These are phyloP conservation scores for Ophiostoma ulmi DNA, from an alignment of 2,329 filamentous ascomycete species.

Conservation along the genomic window DNA sequence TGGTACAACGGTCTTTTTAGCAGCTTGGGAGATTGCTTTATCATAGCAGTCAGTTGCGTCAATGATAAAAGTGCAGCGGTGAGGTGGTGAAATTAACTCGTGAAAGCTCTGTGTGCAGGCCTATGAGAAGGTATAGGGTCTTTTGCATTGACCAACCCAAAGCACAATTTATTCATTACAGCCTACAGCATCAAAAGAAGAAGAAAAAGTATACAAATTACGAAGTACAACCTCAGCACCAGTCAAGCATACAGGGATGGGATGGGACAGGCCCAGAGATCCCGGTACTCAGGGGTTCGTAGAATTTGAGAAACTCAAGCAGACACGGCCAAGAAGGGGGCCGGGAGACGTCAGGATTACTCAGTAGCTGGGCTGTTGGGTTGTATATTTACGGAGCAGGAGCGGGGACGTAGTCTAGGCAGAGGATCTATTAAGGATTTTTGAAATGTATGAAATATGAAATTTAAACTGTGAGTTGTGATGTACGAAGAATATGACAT, in stretches of 20 bases:
- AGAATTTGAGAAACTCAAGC: not conserved
- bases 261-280: not conserved
- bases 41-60: not conserved
- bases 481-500: not conserved
- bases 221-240: not conserved
- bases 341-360: not conserved
- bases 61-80: not conserved
- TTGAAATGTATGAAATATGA: not conserved
- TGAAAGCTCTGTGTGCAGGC: not conserved
- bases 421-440: not conserved
- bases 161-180: not conserved
- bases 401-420: not conserved
- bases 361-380: not conserved
- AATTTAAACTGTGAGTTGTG: not conserved
- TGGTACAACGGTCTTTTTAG: not conserved
- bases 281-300: slow-evolving; percentile 6
- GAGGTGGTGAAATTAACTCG: not conserved
- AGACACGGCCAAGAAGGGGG: not conserved
- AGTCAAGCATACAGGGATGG: not conserved
- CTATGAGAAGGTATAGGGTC: not conserved
- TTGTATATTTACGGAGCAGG: not conserved
- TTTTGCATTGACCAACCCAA: slow-evolving; percentile 1
- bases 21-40: slow-evolving; percentile 6
- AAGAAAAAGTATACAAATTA: not conserved
- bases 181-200: not conserved